These are phyloP conservation scores for Pichia scutulata DNA, from an alignment of 805 yeast species.

Conservation along the genomic window DNA sequence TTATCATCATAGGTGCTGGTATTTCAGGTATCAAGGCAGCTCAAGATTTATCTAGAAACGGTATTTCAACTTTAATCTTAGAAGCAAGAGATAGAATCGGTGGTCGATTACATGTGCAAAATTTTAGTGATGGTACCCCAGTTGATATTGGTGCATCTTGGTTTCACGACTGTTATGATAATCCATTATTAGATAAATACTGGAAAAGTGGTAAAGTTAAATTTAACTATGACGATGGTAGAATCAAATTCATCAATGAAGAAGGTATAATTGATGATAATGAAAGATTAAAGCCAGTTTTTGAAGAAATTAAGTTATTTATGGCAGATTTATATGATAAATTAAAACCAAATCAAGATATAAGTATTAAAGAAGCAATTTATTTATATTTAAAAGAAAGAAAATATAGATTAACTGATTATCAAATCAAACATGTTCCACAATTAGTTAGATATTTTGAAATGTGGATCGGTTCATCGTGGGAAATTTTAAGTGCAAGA, in stretches of 20 bases:
- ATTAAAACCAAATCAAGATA: slow-evolving; percentile 37
- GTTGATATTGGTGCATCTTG: slow-evolving; percentile 85
- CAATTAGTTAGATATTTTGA: slow-evolving; percentile 50
- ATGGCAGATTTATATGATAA: slow-evolving; percentile 13
- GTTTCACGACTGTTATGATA: slow-evolving; percentile 77
- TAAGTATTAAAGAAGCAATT: slow-evolving; percentile 45
- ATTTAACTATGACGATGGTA: slow-evolving; percentile 28
- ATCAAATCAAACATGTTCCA: slow-evolving; percentile 43
- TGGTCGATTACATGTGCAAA: slow-evolving; percentile 51
- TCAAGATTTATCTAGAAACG: slow-evolving; percentile 28
- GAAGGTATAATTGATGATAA: slow-evolving; percentile 37
- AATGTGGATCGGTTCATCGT: slow-evolving; percentile 71
- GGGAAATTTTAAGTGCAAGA: slow-evolving; percentile 57
- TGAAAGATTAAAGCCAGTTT: slow-evolving; percentile 34
- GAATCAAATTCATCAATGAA: slow-evolving; percentile 13
- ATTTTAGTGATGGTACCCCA: slow-evolving; percentile 20
- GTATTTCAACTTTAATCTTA: slow-evolving; percentile 35
- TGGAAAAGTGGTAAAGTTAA: slow-evolving; percentile 21
- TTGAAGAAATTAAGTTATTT: slow-evolving; percentile 24
- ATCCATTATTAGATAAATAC: slow-evolving; percentile 49
- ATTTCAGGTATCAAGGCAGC: slow-evolving; percentile 47
- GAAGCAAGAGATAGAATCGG: slow-evolving; percentile 55
- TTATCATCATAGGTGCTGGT: slow-evolving; percentile 48
- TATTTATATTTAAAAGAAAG: slow-evolving; percentile 39
- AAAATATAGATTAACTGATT: slow-evolving; percentile 38